phyloP scores from a whole-genome alignment of 2,329 filamentous ascomycete genomes.

The Trichoderma sp. region DNA sequence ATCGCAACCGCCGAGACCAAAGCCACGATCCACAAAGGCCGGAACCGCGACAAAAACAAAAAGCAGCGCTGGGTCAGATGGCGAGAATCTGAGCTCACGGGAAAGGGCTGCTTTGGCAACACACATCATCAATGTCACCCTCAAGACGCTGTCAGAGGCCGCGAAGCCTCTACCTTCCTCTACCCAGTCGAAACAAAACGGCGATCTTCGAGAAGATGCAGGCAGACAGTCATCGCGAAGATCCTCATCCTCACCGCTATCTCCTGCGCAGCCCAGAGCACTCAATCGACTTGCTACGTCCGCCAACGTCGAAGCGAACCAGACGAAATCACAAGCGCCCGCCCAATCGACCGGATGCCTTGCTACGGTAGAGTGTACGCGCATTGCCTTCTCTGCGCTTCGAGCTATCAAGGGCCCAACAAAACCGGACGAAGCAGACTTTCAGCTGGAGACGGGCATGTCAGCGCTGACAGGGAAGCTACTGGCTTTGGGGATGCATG shows the following conservation, averaged over 20 bases:
- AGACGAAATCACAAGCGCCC: slow-evolving; percentile 29
- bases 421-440: slow-evolving; percentile 54
- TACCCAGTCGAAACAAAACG: slow-evolving; percentile 35
- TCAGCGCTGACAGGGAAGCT: slow-evolving; percentile 67
- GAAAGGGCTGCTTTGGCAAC: slow-evolving; percentile 69
- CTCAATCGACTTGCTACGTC: slow-evolving; percentile 57
- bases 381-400: slow-evolving; percentile 64
- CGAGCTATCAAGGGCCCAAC: slow-evolving; percentile 55
- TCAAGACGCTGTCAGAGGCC: slow-evolving; percentile 68
- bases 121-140: slow-evolving; percentile 66
- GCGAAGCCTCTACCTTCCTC: slow-evolving; percentile 48
- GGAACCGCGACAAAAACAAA: slow-evolving; percentile 29
- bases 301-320: slow-evolving; percentile 40
- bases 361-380: slow-evolving; percentile 65
- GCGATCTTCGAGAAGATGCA: slow-evolving; percentile 35
- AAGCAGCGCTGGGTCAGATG: slow-evolving; percentile 24
- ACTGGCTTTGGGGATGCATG: slow-evolving; percentile 61
- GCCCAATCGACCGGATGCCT: slow-evolving; percentile 46
- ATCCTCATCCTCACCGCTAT: slow-evolving; percentile 58
- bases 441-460: slow-evolving; percentile 73
- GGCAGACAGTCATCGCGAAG: slow-evolving; percentile 47
- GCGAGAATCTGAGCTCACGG: slow-evolving; percentile 34
- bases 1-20: slow-evolving; percentile 27
- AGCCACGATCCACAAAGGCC: slow-evolving; percentile 31
- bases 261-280: slow-evolving; percentile 59